Conservation (phyloP, 768 basidiomycete species). For the Chalciporus chontae region DNA sequence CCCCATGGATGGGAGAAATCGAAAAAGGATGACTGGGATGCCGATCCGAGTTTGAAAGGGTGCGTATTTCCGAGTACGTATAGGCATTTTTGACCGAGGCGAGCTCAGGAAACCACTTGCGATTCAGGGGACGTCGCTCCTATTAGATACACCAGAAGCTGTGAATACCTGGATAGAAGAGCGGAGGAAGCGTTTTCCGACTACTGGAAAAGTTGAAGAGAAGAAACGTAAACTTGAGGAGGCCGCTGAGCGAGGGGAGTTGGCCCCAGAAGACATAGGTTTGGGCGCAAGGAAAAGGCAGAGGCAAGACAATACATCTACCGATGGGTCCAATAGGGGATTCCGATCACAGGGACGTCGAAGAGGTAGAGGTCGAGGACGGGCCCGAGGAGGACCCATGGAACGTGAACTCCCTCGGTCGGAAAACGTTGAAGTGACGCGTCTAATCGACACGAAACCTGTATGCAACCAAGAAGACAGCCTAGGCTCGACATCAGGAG, state of each 20-base stretch:
- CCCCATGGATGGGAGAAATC: conserved; percentile 67
- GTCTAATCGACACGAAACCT: neutral
- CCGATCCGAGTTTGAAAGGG: conserved; percentile 81
- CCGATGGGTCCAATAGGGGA: conserved; percentile 2
- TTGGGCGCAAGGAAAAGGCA: conserved; percentile 42
- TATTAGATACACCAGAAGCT: conserved; percentile 78
- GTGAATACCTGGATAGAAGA: conserved; percentile 86
- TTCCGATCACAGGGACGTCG: conserved; percentile 9
- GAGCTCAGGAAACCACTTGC: conserved; percentile 60
- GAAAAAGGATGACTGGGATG: conserved; percentile 67
- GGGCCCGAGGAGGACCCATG: conserved; percentile 10
- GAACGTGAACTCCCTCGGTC: neutral
- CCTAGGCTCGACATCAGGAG: conserved; percentile 27
- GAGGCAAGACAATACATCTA: conserved; percentile 23
- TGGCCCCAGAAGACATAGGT: conserved; percentile 46
- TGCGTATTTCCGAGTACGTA: conserved; percentile 24
- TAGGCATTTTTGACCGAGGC: neutral
- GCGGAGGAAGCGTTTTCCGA: conserved; percentile 84
- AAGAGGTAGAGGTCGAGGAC: conserved; percentile 23
- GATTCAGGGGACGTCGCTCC: conserved; percentile 76
- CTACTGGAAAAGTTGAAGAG: conserved; percentile 61
- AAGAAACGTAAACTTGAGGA: conserved; percentile 80
- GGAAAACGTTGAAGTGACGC: neutral
- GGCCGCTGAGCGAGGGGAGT: conserved; percentile 76
- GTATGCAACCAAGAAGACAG: conserved; percentile 3